These are phyloP conservation scores for Globisporangium abappressorium DNA, from an alignment of 352 stramenopile genomes.

Conservation along the genomic window DNA sequence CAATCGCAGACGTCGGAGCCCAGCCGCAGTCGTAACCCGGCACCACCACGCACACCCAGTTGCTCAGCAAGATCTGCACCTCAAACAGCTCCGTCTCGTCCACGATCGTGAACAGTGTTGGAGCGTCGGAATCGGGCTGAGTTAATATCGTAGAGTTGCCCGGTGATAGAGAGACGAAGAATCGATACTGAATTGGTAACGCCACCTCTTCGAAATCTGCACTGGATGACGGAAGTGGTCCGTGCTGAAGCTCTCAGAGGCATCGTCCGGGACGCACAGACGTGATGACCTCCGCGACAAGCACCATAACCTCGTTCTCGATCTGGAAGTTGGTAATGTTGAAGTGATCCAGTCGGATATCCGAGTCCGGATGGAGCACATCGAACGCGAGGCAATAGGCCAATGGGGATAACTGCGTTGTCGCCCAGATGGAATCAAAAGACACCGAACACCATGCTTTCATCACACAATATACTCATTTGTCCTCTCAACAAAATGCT, in stretches of 20 bases:
- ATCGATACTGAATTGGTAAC: not conserved
- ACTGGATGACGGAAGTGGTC: not conserved
- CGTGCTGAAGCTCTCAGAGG: slow-evolving; percentile 1
- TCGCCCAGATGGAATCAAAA: no score
- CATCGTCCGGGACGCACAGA: not conserved
- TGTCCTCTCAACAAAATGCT: no score
- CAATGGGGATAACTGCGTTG: no score
- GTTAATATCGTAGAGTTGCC: not conserved
- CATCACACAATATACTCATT: no score
- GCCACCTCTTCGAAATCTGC: not conserved
- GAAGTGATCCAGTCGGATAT: not conserved
- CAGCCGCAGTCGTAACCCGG: not conserved
- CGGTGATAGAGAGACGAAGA: not conserved
- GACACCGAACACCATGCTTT: no score
- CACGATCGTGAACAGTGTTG: not conserved
- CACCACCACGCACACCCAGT: not conserved
- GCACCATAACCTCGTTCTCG: not conserved
- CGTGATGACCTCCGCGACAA: not conserved
- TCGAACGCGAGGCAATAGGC: not conserved
- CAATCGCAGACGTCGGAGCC: not conserved
- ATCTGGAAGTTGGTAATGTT: not conserved
- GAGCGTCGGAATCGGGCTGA: not conserved
- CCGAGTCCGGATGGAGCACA: not conserved
- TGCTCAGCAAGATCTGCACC: not conserved
- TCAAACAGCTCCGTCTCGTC: not conserved